Conservation (phyloP, 83 land plant genomes). For the Picea mariana region DNA sequence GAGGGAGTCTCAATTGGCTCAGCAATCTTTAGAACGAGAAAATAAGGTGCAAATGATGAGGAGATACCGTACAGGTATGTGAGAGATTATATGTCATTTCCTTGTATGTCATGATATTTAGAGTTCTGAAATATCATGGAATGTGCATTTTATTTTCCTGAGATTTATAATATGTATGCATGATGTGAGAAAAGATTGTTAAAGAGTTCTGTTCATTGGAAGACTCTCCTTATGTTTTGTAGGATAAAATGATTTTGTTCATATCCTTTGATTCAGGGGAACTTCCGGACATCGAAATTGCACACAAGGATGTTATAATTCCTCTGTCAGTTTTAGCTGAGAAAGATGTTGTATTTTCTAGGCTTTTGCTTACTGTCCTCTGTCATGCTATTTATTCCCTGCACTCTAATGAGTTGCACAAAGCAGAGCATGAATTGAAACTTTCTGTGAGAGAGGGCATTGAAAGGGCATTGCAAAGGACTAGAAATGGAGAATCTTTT, state of each 20-base stretch:
- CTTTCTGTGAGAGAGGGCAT: conserved; percentile 31
- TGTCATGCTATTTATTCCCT: conserved; percentile 31
- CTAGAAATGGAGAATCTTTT: conserved; percentile 36
- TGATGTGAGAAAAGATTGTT: not conserved
- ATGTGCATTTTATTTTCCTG: not conserved
- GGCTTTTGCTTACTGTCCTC: conserved; percentile 38
- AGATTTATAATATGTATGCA: not conserved
- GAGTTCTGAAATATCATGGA: not conserved
- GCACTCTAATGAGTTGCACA: conserved; percentile 14
- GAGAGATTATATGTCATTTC: conserved; percentile 4
- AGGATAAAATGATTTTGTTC: not conserved
- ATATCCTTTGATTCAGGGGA: conserved; percentile 43
- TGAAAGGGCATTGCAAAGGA: conserved; percentile 40
- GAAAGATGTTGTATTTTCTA: conserved; percentile 42
- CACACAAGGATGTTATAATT: conserved; percentile 41
- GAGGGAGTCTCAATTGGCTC: conserved; percentile 34
- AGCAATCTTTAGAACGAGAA: conserved; percentile 47
- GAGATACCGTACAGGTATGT: conserved; percentile 48
- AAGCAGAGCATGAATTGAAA: conserved; percentile 24
- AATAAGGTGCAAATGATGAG: conserved; percentile 57
- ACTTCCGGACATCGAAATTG: conserved; percentile 61
- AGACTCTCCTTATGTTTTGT: not conserved
- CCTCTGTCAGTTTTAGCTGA: conserved; percentile 52
- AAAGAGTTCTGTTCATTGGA: conserved; percentile 1
- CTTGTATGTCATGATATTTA: not conserved